Conservation (phyloP, 2,329 filamentous ascomycete species). For the Alternaria ventricosa region DNA sequence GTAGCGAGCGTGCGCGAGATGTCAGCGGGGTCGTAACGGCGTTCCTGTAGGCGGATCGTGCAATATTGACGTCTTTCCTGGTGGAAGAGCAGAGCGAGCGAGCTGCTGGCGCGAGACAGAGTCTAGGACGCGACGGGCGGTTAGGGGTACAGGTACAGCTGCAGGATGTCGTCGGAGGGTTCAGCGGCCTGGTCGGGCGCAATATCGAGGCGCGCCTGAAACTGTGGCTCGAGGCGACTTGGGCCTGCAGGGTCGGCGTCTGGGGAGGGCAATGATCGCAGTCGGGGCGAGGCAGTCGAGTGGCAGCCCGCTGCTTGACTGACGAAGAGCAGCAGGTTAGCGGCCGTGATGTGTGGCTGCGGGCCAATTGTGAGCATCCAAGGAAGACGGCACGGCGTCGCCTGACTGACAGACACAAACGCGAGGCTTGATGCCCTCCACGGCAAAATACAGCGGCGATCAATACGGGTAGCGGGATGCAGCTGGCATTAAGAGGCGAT, state of each 20-base stretch:
- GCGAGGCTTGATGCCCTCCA: not conserved
- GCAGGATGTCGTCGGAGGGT: constrained; percentile 4
- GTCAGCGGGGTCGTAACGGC: constrained; percentile 4
- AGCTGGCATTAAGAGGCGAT: not conserved
- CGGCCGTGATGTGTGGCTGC: constrained; percentile 34
- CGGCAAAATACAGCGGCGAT: constrained; percentile 19
- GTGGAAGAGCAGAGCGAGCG: not conserved
- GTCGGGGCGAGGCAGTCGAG: constrained; percentile 12
- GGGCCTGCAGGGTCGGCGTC: constrained; percentile 35
- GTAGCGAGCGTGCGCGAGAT: constrained; percentile 8
- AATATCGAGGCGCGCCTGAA: constrained; percentile 19
- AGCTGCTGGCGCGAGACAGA: not conserved
- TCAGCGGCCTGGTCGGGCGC: constrained; percentile 10
- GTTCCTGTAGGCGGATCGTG: not conserved
- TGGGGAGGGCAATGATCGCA: constrained; percentile 35
- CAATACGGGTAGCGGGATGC: not conserved
- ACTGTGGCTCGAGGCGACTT: constrained; percentile 30
- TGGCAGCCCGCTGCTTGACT: constrained; percentile 25
- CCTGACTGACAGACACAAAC: constrained; percentile 29
- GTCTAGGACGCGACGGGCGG: constrained; percentile 11
- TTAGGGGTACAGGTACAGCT: constrained; percentile 18
- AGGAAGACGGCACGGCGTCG: constrained; percentile 30
- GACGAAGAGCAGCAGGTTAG: constrained; percentile 27
- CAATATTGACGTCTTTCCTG: not conserved
- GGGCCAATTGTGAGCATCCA: constrained; percentile 28